phyloP scores from a whole-genome alignment of 768 basidiomycete species.

The Xerocomus spinulosus region DNA sequence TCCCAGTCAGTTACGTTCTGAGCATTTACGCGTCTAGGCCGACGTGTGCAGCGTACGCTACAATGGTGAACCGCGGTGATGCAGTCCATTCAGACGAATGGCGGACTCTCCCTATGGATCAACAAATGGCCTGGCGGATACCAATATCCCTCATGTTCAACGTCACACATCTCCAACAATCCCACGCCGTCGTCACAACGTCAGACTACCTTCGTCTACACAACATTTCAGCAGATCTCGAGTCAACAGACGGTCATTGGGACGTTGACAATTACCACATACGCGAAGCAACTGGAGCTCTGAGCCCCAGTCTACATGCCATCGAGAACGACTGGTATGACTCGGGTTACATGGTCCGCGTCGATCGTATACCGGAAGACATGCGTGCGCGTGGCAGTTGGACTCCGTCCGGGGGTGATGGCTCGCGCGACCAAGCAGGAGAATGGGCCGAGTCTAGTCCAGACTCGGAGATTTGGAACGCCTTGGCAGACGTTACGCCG shows the following conservation, averaged over 20 bases:
- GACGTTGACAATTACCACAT: conserved; percentile 32
- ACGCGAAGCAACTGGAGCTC: conserved; percentile 10
- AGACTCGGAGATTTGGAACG: conserved; percentile 14
- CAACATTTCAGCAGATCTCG: conserved; percentile 28
- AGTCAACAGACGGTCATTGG: conserved; percentile 38
- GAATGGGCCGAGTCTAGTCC: conserved; percentile 14
- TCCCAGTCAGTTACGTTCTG: background rate
- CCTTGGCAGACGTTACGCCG: conserved; percentile 14
- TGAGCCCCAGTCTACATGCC: conserved; percentile 25
- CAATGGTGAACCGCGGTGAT: conserved; percentile 45
- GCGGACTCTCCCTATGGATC: conserved; percentile 34
- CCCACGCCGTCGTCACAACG: conserved; percentile 36
- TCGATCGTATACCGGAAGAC: conserved; percentile 33
- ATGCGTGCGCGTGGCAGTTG: conserved; percentile 33
- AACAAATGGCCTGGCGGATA: conserved; percentile 35
- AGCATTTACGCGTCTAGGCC: conserved; percentile 12
- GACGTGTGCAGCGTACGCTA: conserved; percentile 38
- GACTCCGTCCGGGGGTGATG: conserved; percentile 11
- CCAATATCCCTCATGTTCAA: conserved; percentile 41
- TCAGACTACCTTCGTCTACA: conserved; percentile 43
- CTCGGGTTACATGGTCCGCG: conserved; percentile 30
- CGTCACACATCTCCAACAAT: conserved; percentile 34
- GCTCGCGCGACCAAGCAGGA: conserved; percentile 15
- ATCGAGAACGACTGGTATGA: conserved; percentile 40
- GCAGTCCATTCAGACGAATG: conserved; percentile 38